Conservation (phyloP, 2,329 filamentous ascomycete species). For the Nemania sp. region DNA sequence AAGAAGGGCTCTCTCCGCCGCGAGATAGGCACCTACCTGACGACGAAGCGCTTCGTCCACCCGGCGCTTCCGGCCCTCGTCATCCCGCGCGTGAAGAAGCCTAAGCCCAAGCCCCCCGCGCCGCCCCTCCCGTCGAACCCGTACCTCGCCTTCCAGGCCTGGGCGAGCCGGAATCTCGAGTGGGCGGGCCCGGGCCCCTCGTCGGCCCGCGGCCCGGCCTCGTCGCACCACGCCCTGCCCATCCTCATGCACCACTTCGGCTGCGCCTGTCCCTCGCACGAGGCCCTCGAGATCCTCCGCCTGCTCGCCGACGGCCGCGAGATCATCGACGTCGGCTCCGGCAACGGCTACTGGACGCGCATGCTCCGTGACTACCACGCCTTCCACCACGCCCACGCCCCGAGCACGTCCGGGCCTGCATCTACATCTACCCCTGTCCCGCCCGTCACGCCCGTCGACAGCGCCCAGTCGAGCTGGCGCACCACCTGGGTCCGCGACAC, state of each 20-base stretch:
- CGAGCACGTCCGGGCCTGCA: neutral
- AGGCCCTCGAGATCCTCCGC: constrained; percentile 64
- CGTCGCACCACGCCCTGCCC: constrained; percentile 67
- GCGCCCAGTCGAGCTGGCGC: constrained; percentile 68
- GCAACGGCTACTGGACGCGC: constrained; percentile 77
- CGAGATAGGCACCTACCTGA: constrained; percentile 61
- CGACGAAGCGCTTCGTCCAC: constrained; percentile 56
- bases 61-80: constrained; percentile 48
- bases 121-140: constrained; percentile 55
- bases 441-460: constrained; percentile 66
- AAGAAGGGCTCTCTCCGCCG: constrained; percentile 65
- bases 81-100: constrained; percentile 37
- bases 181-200: constrained; percentile 64
- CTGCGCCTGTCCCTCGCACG: constrained; percentile 71
- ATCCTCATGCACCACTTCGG: constrained; percentile 81
- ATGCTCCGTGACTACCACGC: constrained; percentile 58
- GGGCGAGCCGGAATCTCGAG: constrained; percentile 66
- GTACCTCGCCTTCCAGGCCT: constrained; percentile 69
- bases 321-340: constrained; percentile 70
- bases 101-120: constrained; percentile 28
- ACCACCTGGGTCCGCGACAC: constrained; percentile 72
- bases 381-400: constrained; percentile 9
- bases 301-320: constrained; percentile 56
- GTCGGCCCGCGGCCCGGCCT: constrained; percentile 55
- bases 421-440: constrained; percentile 44